Base-by-base conservation (phyloP, 2,329 filamentous ascomycete species). In the Mycosphaerelloides madeirae region DNA sequence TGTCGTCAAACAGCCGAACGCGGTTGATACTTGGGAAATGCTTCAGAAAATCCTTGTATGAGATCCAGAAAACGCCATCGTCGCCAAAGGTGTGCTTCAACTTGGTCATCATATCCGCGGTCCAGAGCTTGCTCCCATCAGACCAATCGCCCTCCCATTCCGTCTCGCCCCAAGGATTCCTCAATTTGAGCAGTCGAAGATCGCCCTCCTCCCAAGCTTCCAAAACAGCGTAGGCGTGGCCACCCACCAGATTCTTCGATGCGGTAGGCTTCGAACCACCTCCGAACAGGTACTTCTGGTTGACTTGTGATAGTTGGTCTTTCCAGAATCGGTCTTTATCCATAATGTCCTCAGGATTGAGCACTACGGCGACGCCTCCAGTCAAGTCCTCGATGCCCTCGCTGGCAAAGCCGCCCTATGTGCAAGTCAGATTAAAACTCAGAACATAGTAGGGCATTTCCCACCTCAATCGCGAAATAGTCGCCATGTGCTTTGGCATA, bases 401-500 rank as follows among this genome's bases (percentile, higher is more conserved):
- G 7, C 75, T 14, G 76, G 84, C 82, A 60, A 83, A 87, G 0
- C 87, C 87, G 4, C 85, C 85, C 29, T 84, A 76, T 19, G 22
- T 9, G 9, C 22, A 90, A 84, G 11, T 49, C 22, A 49, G 46
- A 9, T 9, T 9, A 25, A 25, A 25, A 20, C 9, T 22, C 4
- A 19, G 3, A 35, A 35, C 22, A 25, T 25, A 8, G 8, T 20
- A 4, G 2, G 19, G 13, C 8, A 16, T 14, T 13, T 7, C 7
- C 0, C 86, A 50, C 48, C 32, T 85, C 77, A 28, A 94, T 85
- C 1, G 83, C 77, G 14, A 75, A 78, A 55, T 85, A 94, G 59
- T 93, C 85, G 2, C 85, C 86, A 56, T 93, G 87, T 0, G 84
- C 84, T 64, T 93, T 93, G 15, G 87, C 87, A 60, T 86, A 91